Base-by-base conservation (phyloP, 1,284 basidiomycete species). In the Cystobasidiaceae sp. region DNA sequence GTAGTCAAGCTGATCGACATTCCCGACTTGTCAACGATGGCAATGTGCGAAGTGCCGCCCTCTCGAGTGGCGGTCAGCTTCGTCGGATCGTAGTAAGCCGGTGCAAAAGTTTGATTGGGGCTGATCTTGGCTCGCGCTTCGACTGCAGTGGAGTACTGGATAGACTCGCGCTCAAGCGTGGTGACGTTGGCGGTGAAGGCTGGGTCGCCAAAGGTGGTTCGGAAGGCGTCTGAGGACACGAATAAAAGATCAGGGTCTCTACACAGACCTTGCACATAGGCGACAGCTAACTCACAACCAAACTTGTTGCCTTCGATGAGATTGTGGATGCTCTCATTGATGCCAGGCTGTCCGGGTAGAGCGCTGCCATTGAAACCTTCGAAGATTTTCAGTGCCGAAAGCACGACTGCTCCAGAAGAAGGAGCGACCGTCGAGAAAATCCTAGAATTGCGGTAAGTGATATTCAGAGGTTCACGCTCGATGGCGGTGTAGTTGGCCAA, bases 1-100 rank as follows among this genome's bases (percentile, higher is more conserved):
- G 79, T 79, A 3, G 79, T 80, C 39, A 79, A 65, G 27, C 76
- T 75, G 49, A 80, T 72, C 1, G 77, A 75, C 69, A 76, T 75
- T 1, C 79, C 79, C 19, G 71, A 52, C 0, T 67, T 67, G 64
- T 79, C 79, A 3, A 77, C 75, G 1, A 74, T 75, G 15, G 76
- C 75, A 23, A 80, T 61, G 43, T 78, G 76, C 30, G 75, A 77
- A 6, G 79, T 80, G 2, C 79, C 79, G 19, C 69, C 64, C 55
- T 79, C 78, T 15, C 54, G 67, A 13, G 73, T 60, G 1, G 76
- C 70, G 19, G 69, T 66, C 49, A 76, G 76, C 59, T 72, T 71
- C 49, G 55, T 34, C 0, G 78, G 78, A 45, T 78, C 70, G 69
- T 79, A 80, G 71, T 77, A 76, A 9, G 67, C 13, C 13, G 66